Base-by-base conservation (phyloP, 371 early-diverging fungal species). In the Syncephalastrum monosporum region DNA sequence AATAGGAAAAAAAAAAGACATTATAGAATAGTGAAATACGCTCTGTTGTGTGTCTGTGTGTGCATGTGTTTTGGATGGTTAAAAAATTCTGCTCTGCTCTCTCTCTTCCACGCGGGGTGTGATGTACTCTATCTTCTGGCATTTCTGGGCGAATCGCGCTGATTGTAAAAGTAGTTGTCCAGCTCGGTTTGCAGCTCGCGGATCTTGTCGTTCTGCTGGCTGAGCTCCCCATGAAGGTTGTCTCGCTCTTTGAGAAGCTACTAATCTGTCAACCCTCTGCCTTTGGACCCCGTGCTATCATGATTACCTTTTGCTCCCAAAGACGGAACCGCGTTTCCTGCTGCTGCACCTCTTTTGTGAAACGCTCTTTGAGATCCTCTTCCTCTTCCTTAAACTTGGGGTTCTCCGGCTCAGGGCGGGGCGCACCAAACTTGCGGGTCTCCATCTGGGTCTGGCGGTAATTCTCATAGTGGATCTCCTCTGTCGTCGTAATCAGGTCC, bases 321-420 rank as follows among this genome's bases (percentile, higher is more conserved):
- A 88, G 83, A 68, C 95, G 85, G 85, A 97, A 97, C 54, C 96
- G 73, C 65, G 83, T 82, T 79, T 97, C 97, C 72, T 97, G 95
- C 59, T 85, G 59, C 55, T 92, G 84, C 55, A 96, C 97, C 68
- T 96, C 92, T 69, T 97, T 95, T 27, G 96, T 93, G 69, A 96
- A 95, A 50, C 89, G 83, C 67, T 89, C 88, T 61, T 94, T 83
- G 61, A 97, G 77, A 21, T 78, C 78, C 59, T 95, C 97, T 70
- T 96, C 97, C 68, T 96, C 96, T 47, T 94, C 94, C 81, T 92
- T 92, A 89, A 94, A 93, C 72, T 93, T 92, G 61, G 85, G 82
- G 75, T 93, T 94, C 65, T 91, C 90, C 29, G 29, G 29, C 7
- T 29, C 29, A 7, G 29, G 29, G 29, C 29, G 29, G 7, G 87